Evolutionary conservation across 192 early-diverging fungal genomes (phyloP).

Genomic region (Cladochytrium replicatum): DNA sequence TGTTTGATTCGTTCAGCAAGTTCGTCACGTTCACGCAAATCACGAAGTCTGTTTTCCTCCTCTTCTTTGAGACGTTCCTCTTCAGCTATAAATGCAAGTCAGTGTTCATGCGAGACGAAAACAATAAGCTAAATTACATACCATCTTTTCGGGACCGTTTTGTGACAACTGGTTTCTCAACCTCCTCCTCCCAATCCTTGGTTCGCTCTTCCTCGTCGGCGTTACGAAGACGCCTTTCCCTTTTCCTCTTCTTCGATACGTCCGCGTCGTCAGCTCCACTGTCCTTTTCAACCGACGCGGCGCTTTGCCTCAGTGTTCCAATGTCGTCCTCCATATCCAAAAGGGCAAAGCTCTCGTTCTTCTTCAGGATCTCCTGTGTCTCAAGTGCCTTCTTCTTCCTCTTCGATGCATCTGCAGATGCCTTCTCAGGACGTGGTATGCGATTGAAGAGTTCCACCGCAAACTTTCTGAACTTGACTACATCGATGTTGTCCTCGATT

Average conservation of each 20-base stretch:
- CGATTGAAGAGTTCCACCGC: conserved; percentile 53
- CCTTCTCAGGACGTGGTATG: conserved; percentile 29
- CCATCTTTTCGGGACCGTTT: conserved; percentile 4
- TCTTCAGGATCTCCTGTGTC: conserved; percentile 15
- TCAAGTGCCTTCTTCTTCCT: conserved; percentile 20
- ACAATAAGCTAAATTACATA: conserved; percentile 1
- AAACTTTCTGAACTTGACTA: conserved; percentile 44
- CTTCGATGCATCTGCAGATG: conserved; percentile 4
- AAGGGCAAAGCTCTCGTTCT: conserved; percentile 28
- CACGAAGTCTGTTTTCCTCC: conserved; percentile 41
- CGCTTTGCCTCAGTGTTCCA: conserved; percentile 24
- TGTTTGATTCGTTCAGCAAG: conserved; percentile 72
- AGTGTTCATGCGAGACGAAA: background rate
- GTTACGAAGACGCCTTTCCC: too few relatives aligned
- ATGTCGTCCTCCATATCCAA: conserved; percentile 25
- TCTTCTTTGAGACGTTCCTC: conserved; percentile 23
- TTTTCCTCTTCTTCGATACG: conserved; percentile 6
- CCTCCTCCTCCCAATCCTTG: conserved; percentile 12
- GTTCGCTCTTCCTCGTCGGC: too few relatives aligned
- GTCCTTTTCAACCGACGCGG: conserved; percentile 6
- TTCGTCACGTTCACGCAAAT: conserved; percentile 83
- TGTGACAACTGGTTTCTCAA: conserved; percentile 1
- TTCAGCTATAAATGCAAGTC: too few relatives aligned
- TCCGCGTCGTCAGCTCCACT: conserved; percentile 2
- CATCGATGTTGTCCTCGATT: conserved; percentile 52